phyloP scores from a whole-genome alignment of 1,139 yeast species.

The Saccharomycopsis phalli region DNA sequence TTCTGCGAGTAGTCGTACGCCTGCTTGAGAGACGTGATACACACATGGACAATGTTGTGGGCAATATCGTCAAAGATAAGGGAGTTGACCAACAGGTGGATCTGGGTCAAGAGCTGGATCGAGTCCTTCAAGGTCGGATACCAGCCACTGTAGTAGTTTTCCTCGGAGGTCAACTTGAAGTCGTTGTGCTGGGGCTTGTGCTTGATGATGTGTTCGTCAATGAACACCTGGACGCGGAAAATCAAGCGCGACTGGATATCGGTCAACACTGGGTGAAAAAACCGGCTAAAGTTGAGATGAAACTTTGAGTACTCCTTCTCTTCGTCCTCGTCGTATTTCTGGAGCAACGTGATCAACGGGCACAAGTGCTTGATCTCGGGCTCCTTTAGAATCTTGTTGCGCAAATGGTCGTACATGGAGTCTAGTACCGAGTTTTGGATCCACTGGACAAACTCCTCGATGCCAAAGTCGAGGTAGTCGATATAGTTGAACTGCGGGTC shows the following conservation, averaged over 20 bases:
- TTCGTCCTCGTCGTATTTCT: constrained; percentile 49
- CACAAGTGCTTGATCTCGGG: constrained; percentile 58
- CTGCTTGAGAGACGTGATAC: constrained; percentile 48
- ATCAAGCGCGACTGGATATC: constrained; percentile 76
- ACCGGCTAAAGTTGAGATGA: constrained; percentile 41
- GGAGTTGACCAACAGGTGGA: constrained; percentile 70
- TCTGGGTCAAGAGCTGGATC: constrained; percentile 60
- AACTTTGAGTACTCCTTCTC: constrained; percentile 22
- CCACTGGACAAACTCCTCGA: constrained; percentile 42
- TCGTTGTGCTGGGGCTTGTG: constrained; percentile 65
- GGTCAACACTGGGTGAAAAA: constrained; percentile 62
- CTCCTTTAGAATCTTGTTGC: constrained; percentile 63
- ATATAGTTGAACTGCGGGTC: constrained; percentile 23
- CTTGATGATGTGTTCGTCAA: constrained; percentile 57
- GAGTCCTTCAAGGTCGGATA: constrained; percentile 74
- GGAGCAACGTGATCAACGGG: constrained; percentile 64
- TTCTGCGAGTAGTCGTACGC: constrained; percentile 39
- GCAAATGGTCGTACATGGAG: constrained; percentile 62
- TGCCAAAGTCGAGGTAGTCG: constrained; percentile 25
- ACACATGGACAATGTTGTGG: constrained; percentile 75
- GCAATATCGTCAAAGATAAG: constrained; percentile 84
- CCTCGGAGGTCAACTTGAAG: constrained; percentile 38
- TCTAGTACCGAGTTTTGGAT: constrained; percentile 52
- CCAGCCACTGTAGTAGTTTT: constrained; percentile 39
- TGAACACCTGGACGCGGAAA: constrained; percentile 65